phyloP scores from a whole-genome alignment of 2,329 filamentous ascomycete species.

The Exserohilum turcica region DNA sequence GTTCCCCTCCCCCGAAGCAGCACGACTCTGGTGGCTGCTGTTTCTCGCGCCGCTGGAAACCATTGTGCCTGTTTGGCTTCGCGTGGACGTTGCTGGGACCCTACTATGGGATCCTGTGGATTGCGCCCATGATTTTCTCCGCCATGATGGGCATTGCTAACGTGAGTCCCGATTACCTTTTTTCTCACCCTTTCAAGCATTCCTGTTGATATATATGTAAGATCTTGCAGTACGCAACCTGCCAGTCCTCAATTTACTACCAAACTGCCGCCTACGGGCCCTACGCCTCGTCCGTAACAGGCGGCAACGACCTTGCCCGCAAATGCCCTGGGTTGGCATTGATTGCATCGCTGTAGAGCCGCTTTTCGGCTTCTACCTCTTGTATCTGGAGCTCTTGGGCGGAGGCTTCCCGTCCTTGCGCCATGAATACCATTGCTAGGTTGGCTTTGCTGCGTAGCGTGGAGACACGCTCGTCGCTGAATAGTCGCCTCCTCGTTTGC shows the following conservation, averaged over 20 bases:
- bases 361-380: no score
- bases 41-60: constrained; percentile 66
- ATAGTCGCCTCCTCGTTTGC: no score
- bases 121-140: constrained; percentile 68
- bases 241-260: constrained; percentile 79
- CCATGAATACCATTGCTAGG: no score
- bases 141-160: constrained; percentile 74
- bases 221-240: constrained; percentile 62
- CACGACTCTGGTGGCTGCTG: constrained; percentile 68
- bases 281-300: constrained; percentile 75
- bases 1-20: constrained; percentile 68
- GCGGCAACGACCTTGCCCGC: constrained; percentile 74
- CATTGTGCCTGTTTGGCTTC: constrained; percentile 72
- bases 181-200: no score
- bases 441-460: no score
- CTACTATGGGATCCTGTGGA: constrained; percentile 64
- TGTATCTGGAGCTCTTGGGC: no score
- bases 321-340: constrained; percentile 74
- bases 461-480: no score
- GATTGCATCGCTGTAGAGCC: constrained; percentile 72
- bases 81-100: constrained; percentile 70
- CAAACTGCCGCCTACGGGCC: constrained; percentile 75
- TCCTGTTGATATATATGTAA: no score
- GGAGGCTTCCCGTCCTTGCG: no score
- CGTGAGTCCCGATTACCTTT: constrained; percentile 14